Evolutionary conservation across 2,329 filamentous ascomycete genomes (phyloP).

Genomic region (Curvularia hawaiiensis): DNA sequence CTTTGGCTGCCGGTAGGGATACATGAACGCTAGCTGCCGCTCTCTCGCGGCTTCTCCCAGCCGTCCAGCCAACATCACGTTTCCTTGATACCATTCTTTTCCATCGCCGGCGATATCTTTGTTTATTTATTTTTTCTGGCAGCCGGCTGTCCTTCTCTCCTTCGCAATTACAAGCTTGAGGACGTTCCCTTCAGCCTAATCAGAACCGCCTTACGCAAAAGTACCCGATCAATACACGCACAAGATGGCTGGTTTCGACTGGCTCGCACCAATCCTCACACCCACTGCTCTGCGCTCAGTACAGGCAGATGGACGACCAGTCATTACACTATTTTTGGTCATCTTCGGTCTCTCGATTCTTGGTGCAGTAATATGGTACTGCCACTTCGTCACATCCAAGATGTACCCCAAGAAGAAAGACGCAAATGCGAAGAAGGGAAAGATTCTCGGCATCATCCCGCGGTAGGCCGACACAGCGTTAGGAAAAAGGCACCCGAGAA

Average conservation of each 20-base stretch:
- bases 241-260: slow-evolving; percentile 35
- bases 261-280: slow-evolving; percentile 40
- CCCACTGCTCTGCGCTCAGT: slow-evolving; percentile 39
- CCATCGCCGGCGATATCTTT: slow-evolving; percentile 19
- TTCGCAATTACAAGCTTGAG: slow-evolving; percentile 1
- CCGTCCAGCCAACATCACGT: slow-evolving; percentile 16
- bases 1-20: slow-evolving; percentile 13
- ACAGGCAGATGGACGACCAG: slow-evolving; percentile 72
- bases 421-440: slow-evolving; percentile 33
- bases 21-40: slow-evolving; percentile 23
- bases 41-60: slow-evolving; percentile 16
- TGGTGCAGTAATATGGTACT: slow-evolving; percentile 34
- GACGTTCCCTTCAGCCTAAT: background rate
- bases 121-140: slow-evolving; percentile 13
- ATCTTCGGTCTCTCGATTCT: slow-evolving; percentile 66
- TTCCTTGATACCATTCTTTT: slow-evolving; percentile 10
- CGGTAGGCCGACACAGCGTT: slow-evolving; percentile 15
- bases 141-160: slow-evolving; percentile 29
- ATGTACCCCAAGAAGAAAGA: slow-evolving; percentile 36
- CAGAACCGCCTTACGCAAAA: background rate
- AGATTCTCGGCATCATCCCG: slow-evolving; percentile 29
- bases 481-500: background rate
- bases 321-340: slow-evolving; percentile 83
- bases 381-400: slow-evolving; percentile 38
- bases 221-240: background rate